A percentile compares a stretch with the other conserved stretches of the same genome.
Conservation (phyloP, 2,329 filamentous ascomycete species). For the Allantophomopsis lycopodina region DNA sequence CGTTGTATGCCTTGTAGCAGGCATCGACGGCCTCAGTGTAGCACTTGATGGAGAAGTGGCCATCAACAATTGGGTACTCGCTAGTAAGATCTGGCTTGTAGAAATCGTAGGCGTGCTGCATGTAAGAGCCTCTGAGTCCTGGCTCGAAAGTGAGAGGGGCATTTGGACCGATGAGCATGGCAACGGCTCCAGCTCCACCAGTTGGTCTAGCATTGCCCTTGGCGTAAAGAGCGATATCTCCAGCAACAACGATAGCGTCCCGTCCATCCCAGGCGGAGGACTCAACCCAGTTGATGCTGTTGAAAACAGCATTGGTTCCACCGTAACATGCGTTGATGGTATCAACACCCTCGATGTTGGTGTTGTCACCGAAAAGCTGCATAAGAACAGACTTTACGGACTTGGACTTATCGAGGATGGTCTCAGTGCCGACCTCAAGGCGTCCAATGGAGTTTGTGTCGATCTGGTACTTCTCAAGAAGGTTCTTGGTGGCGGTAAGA, state of each 20-base stretch:
- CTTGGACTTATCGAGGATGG: constrained; percentile 79
- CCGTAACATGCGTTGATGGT: constrained; percentile 80
- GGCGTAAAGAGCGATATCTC: constrained; percentile 76
- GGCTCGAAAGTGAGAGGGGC: constrained; percentile 67
- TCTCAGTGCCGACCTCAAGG: constrained; percentile 77
- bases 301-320: constrained; percentile 74
- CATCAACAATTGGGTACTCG: constrained; percentile 78
- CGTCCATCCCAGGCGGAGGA: constrained; percentile 79
- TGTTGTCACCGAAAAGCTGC: constrained; percentile 76
- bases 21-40: constrained; percentile 70
- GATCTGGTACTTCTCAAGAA: constrained; percentile 73
- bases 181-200: constrained; percentile 67
- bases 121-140: constrained; percentile 66
- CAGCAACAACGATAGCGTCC: constrained; percentile 66
- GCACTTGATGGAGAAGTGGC: constrained; percentile 71
- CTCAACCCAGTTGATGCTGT: constrained; percentile 75
- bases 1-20: constrained; percentile 69
- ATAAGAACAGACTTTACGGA: constrained; percentile 81
- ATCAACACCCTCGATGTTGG: constrained; percentile 73
- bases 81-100: constrained; percentile 82
- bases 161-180: constrained; percentile 66
- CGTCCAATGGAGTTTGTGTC: constrained; percentile 66
- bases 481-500: constrained; percentile 63
- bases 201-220: constrained; percentile 73
- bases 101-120: constrained; percentile 79